Evolutionary conservation across 2,329 filamentous ascomycete species (phyloP), one percentile per base, ranked within the genome.

Genomic region (Fusarium compactum): DNA sequence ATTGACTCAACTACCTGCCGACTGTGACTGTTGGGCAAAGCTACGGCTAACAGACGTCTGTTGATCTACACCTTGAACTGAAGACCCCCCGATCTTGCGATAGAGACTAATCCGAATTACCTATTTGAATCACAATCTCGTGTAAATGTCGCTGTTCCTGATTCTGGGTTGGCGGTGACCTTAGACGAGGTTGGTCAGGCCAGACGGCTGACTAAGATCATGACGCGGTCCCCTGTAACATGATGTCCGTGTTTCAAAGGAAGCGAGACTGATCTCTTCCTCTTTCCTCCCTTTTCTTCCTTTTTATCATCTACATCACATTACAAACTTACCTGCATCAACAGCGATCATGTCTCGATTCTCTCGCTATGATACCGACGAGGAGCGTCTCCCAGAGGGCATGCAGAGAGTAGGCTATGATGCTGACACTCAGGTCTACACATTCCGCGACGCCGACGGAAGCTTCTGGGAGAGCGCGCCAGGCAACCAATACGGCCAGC

Each of bases 371-470:
- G 82, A 85, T 57, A 78, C 80, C 8, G 86, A 88, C 67, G 81
- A 84, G 24, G 80, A 85, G 60, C 85, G 86, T 45, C 82, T 89
- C 18, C 86, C 87, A 5, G 80, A 84, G 43, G 86, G 86, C 76
- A 86, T 89, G 82, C 75, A 79, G 44, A 82, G 86, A 60, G 79
- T 86, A 29, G 85, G 85, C 69, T 89, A 89, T 78, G 86, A 89
- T 65, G 85, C 85, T 58, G 86, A 88, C 75, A 83, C 80, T 2
- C 82, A 86, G 70, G 78, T 80, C 55, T 88, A 88, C 77, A 86
- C 83, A 22, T 88, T 84, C 76, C 81, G 80, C 58, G 85, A 86
- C 58, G 62, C 76, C 25, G 80, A 84, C 47, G 86, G 86, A 47
- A 82, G 78, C 59, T 78, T 80, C 69, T 89, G 84, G 81, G 83